Conservation (phyloP, 78 protist genomes). For the Dictyostelium firmibasis region DNA sequence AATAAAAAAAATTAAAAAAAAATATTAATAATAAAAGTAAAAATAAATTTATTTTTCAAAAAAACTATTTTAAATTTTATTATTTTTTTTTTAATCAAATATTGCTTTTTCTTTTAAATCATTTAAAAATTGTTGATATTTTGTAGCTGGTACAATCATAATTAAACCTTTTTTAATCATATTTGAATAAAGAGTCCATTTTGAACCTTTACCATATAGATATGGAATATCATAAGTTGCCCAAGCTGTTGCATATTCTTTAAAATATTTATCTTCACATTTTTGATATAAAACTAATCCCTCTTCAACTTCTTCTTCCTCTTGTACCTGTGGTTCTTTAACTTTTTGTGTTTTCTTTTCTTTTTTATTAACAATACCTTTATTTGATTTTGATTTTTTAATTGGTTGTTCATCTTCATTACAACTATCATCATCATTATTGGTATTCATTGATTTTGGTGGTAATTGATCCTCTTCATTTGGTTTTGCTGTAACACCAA, state of each 20-base stretch:
- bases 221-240: constrained; percentile 47
- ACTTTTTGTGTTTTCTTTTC: background rate
- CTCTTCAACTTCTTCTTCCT: constrained; percentile 1
- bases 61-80: background rate
- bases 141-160: constrained; percentile 40
- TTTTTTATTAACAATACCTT: background rate
- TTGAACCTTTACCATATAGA: constrained; percentile 41
- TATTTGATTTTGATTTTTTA: constrained; percentile 22
- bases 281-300: constrained; percentile 19
- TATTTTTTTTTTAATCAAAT: background rate
- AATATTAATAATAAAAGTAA: constrained; percentile 1
- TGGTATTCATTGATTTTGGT: background rate
- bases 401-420: background rate
- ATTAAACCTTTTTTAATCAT: constrained; percentile 49
- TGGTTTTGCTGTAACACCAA: constrained; percentile 33
- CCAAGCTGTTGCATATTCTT: constrained; percentile 38
- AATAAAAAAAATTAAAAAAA: background rate
- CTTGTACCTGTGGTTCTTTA: background rate
- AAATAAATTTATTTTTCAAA: background rate
- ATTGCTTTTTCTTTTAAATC: constrained; percentile 44
- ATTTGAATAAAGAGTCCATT: constrained; percentile 46
- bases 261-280: constrained; percentile 46
- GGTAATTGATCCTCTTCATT: constrained; percentile 1
- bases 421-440: background rate
- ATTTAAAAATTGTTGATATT: constrained; percentile 7